Base-by-base conservation (phyloP, 352 stramenopile genomes). In the Phytophthora cactorum region DNA sequence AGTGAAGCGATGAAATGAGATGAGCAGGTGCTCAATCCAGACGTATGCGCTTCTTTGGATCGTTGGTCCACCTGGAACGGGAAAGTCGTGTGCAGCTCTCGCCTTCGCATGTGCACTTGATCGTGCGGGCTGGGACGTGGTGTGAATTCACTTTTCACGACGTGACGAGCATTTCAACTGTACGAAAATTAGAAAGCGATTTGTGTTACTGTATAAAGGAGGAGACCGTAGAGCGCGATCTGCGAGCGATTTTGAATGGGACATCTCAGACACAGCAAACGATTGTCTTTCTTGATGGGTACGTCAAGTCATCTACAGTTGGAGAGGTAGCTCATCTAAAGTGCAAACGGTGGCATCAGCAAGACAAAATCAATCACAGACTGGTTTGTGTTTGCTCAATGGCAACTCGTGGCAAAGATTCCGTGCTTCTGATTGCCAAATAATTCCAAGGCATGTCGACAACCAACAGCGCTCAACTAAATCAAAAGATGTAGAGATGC, bases 251-350 rank as follows among this genome's bases (percentile, higher is more conserved):
- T 6, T 51, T 68, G 52, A 29, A 56, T 38, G 8, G 25, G 32
- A 46, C n/a, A 7, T 53, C 59, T 6, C 22, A 38, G 15, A 39
- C 2, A 12, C 12, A 3, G 34, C 29, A 41, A 56, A 62, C 51
- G 9, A 36, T 68, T 52, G 51, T 62, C 9, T 68, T 68, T 36
- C 32, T 68, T 14, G 51, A 62, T 68, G 51, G 51, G 15, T 68
- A 66, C 22, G 22, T 43, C 41, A 52, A 29, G 22, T 38, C 28
- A 34, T 44, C 54, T 45, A 12, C 14, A 36, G 56, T 31, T 47
- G 56, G 8, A 54, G 12, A 62, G 17, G 56, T 5, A 63, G 56
- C 54, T 52, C 31, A n/a, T 52, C 43, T 27, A 6, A 38, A 53
- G 41, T 62, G 54, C 54, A 15, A 38, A 47, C 28, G 43, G 9